Base-by-base conservation (phyloP, 768 basidiomycete species). In the Amyloporia xantha region DNA sequence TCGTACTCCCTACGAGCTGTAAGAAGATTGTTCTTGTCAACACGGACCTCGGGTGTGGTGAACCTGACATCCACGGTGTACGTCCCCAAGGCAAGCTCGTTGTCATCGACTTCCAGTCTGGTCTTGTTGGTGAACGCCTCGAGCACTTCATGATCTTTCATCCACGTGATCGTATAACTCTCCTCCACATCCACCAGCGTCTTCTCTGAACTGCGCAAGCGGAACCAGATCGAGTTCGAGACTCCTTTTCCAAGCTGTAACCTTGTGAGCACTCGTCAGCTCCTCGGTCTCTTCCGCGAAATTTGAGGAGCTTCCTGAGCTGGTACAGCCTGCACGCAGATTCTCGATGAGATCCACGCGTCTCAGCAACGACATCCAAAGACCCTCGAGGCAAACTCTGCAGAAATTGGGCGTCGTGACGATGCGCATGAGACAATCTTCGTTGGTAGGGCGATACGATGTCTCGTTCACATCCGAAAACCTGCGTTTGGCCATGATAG, bases 401-500 rank as follows among this genome's bases (percentile, higher is more conserved):
- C 88, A 90, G 61, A 90, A 85, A 59, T 84, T 77, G 47, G 85
- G 81, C 0, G 75, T 72, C 24, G 75, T 79, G 36, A 87, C 81
- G 46, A 69, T 67, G 36, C 88, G 84, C 88, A 91, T 90, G 41
- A 90, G 77, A 60, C 88, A 90, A 62, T 81, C 84, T 51, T 86
- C 81, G 54, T 88, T 86, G 2, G 87, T 90, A 3, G 88, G 88
- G n/a, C 88, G 77, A 64, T 84, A 90, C 2, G 77, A 75, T 0
- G 84, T 88, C 44, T 64, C 62, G 56, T 89, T 86, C 33, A 68
- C 62, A 27, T 81, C 71, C 0, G 82, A 84, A 59, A 75, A 88
- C 17, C 85, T 86, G 52, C 3, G 27, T 4, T 21, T 37, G n/a
- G 27, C 37, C 19, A 38, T 4, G 11, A 21, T 15, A 25, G 15